phyloP scores from a whole-genome alignment of 2,329 filamentous ascomycete genomes.

The Penicillium palitans region DNA sequence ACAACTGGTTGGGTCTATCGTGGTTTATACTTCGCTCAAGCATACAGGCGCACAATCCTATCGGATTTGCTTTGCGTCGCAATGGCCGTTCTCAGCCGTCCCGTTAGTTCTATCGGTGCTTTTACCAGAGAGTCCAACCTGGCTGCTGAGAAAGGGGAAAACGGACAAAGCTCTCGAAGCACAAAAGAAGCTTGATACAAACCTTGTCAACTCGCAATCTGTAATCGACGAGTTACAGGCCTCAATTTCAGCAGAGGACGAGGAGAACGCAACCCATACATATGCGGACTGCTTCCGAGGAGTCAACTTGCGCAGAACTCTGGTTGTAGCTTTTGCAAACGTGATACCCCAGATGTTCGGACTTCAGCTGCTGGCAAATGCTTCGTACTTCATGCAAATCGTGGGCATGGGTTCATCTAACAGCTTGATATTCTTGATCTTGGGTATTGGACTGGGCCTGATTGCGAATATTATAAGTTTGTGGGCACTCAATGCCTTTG shows the following conservation, averaged over 20 bases:
- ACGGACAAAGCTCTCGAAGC: constrained; percentile 31
- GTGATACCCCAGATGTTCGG: constrained; percentile 47
- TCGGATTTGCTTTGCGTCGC: constrained; percentile 44
- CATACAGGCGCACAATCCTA: constrained; percentile 13
- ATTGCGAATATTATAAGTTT: constrained; percentile 45
- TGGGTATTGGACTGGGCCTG: constrained; percentile 47
- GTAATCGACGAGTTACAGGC: constrained; percentile 14
- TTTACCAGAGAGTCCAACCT: constrained; percentile 53
- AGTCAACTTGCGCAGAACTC: constrained; percentile 22
- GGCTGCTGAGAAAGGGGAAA: constrained; percentile 45
- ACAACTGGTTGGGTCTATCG: constrained; percentile 44
- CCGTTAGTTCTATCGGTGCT: constrained; percentile 46
- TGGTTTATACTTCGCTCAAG: constrained; percentile 35
- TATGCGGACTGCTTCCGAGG: constrained; percentile 35
- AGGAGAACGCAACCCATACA: constrained; percentile 32
- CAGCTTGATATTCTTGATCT: constrained; percentile 45
- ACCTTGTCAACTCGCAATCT: constrained; percentile 1
- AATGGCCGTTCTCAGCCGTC: constrained; percentile 49
- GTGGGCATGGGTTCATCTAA: constrained; percentile 28
- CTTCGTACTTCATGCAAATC: constrained; percentile 39
- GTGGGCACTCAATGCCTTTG: constrained; percentile 46
- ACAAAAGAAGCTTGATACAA: constrained; percentile 15
- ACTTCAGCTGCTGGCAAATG: constrained; percentile 44
- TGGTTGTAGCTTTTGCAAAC: constrained; percentile 39
- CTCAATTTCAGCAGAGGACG: constrained; percentile 41